These are phyloP conservation scores for Trichophyton simii DNA, from an alignment of 2,329 filamentous ascomycete species.

Conservation along the genomic window DNA sequence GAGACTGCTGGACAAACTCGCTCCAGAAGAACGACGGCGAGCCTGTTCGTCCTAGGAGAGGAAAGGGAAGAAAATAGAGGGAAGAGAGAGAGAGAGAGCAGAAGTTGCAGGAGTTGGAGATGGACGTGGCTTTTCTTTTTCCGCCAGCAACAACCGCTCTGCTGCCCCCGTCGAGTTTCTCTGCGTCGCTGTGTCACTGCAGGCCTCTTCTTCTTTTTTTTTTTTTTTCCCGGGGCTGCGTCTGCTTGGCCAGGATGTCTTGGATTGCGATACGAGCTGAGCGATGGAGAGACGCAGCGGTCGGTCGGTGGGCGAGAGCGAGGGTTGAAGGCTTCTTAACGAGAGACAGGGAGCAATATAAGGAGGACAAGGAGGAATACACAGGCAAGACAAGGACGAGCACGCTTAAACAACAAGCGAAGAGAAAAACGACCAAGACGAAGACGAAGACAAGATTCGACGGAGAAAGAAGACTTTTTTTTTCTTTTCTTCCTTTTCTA, in stretches of 20 bases:
- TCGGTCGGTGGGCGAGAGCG: not conserved
- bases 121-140: not conserved
- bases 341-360: not conserved
- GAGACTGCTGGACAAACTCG: too few species aligned
- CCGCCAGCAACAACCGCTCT: not conserved
- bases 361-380: not conserved
- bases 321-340: not conserved
- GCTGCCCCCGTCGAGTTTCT: not conserved
- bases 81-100: not conserved
- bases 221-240: not conserved
- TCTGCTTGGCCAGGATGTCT: constrained; percentile 1
- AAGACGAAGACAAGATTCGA: too few species aligned
- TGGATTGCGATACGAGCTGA: constrained; percentile 1
- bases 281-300: not conserved
- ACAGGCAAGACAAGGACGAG: too few species aligned
- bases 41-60: not conserved
- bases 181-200: not conserved
- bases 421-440: not conserved
- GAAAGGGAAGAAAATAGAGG: not conserved
- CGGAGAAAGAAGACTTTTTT: not conserved
- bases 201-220: not conserved
- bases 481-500: not conserved
- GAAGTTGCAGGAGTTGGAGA: not conserved
- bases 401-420: too few species aligned
- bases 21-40: not conserved